Conservation (phyloP, 352 stramenopile species). For the Peronospora tabacina region DNA sequence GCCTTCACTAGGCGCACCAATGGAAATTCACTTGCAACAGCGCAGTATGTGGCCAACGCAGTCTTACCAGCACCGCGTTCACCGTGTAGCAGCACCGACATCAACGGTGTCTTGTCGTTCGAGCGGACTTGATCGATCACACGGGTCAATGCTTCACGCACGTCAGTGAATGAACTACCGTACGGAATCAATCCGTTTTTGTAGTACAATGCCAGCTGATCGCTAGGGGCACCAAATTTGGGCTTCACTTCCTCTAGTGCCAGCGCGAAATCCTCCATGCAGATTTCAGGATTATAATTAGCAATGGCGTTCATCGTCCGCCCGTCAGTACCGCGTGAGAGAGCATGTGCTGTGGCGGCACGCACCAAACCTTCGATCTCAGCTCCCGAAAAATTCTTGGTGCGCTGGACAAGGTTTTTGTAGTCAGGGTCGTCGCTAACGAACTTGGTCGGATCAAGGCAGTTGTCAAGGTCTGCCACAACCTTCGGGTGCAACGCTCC, state of each 20-base stretch:
- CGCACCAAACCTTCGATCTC: constrained; percentile 98
- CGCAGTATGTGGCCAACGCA: constrained; percentile 94
- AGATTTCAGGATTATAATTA: constrained; percentile 75
- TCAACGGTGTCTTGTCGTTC: constrained; percentile 93
- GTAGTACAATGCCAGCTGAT: constrained; percentile 92
- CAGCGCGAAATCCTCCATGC: constrained; percentile 91
- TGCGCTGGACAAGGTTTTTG: constrained; percentile 90
- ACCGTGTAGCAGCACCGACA: constrained; percentile 96
- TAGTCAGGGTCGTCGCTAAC: constrained; percentile 64
- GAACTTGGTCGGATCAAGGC: constrained; percentile 54
- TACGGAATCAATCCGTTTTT: constrained; percentile 96
- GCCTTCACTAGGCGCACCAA: constrained; percentile 97
- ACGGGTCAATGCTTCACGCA: constrained; percentile 87
- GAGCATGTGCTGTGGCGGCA: constrained; percentile 81
- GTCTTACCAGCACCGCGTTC: constrained; percentile 93
- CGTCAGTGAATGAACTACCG: constrained; percentile 89
- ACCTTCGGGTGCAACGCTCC: constrained; percentile 58
- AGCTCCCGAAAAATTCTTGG: constrained; percentile 99
- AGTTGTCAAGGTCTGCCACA: constrained; percentile 72
- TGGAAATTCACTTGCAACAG: constrained; percentile 93
- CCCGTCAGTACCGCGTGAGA: constrained; percentile 73
- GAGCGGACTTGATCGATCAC: constrained; percentile 93
- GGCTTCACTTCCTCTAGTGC: constrained; percentile 94
- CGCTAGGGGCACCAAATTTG: constrained; percentile 93
- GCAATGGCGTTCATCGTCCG: constrained; percentile 75